These are phyloP conservation scores for Pichia pseudocactophila DNA, from an alignment of 805 yeast genomes.

Conservation along the genomic window DNA sequence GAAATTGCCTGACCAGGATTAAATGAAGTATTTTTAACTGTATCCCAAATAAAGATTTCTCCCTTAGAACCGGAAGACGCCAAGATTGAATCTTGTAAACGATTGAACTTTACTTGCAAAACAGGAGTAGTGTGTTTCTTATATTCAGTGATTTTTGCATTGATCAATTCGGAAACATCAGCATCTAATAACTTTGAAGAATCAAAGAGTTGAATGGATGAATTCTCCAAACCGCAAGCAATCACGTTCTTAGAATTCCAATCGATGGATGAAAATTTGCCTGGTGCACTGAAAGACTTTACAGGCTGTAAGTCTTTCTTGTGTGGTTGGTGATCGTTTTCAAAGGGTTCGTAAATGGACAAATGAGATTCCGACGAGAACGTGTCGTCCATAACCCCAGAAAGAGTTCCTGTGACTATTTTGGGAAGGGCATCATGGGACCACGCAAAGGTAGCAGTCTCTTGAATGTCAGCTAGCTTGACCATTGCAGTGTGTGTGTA, in stretches of 20 bases:
- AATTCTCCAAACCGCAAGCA: slow-evolving; percentile 88
- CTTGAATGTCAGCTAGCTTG: slow-evolving; percentile 70
- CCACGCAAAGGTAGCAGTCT: slow-evolving; percentile 97
- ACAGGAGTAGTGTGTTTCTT: slow-evolving; percentile 62
- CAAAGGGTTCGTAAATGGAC: slow-evolving; percentile 67
- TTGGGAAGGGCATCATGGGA: slow-evolving; percentile 66
- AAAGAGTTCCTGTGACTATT: slow-evolving; percentile 87
- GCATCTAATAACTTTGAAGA: slow-evolving; percentile 39
- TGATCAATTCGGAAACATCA: slow-evolving; percentile 27
- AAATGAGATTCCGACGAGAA: slow-evolving; percentile 73
- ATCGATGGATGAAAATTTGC: slow-evolving; percentile 69
- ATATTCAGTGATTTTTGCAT: slow-evolving; percentile 43
- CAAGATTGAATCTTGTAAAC: slow-evolving; percentile 57
- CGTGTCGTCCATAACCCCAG: slow-evolving; percentile 88
- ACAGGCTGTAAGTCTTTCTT: slow-evolving; percentile 24
- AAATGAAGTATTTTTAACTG: slow-evolving; percentile 46
- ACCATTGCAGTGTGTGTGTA: slow-evolving; percentile 39
- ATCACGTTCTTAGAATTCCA: slow-evolving; percentile 67
- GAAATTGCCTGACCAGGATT: slow-evolving; percentile 74
- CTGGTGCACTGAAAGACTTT: slow-evolving; percentile 39
- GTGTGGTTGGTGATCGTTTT: slow-evolving; percentile 24
- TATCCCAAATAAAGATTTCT: slow-evolving; percentile 87
- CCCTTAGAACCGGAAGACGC: slow-evolving; percentile 88
- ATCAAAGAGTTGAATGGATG: slow-evolving; percentile 72
- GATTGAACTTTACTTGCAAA: slow-evolving; percentile 68